Evolutionary conservation across 805 yeast genomes (phyloP).

Genomic region (Myxozyma lipomycoides): DNA sequence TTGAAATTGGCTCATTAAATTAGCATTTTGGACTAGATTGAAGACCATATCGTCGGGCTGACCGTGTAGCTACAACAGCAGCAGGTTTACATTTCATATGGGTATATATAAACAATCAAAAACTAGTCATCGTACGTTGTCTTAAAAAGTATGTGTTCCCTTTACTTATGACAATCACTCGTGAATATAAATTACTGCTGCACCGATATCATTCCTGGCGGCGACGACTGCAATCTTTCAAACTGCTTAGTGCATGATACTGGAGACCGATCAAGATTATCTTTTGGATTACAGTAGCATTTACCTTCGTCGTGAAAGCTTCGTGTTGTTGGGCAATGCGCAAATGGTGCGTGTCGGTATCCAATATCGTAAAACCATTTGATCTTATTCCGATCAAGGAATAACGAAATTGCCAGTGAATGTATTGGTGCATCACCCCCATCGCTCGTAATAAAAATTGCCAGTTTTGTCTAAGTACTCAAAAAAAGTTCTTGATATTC

Average conservation of each 20-base stretch:
- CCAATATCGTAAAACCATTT: slow-evolving; percentile 85
- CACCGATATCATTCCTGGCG: too few species aligned
- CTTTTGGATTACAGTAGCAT: slow-evolving; percentile 24
- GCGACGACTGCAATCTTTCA: too few species aligned
- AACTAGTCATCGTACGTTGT: too few species aligned
- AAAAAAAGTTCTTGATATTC: slow-evolving; percentile 53
- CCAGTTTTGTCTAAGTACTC: slow-evolving; percentile 55
- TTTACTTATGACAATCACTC: too few species aligned
- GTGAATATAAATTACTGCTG: too few species aligned
- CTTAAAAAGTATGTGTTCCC: too few species aligned
- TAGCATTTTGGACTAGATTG: too few species aligned
- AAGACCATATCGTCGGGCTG: too few species aligned
- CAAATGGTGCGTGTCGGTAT: slow-evolving; percentile 51
- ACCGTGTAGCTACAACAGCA: too few species aligned
- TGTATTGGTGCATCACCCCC: slow-evolving; percentile 92
- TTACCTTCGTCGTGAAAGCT: slow-evolving; percentile 19
- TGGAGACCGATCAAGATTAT: slow-evolving; percentile 19
- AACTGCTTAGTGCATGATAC: slow-evolving; percentile 18
- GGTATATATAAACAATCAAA: too few species aligned
- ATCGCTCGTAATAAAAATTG: slow-evolving; percentile 59
- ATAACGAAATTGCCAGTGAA: slow-evolving; percentile 59
- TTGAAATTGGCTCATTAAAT: too few species aligned
- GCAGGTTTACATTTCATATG: too few species aligned
- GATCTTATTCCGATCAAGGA: slow-evolving; percentile 56
- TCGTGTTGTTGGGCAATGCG: slow-evolving; percentile 27